Conservation (phyloP, 345 rosid genomes). For the Gossypium mustelinum region DNA sequence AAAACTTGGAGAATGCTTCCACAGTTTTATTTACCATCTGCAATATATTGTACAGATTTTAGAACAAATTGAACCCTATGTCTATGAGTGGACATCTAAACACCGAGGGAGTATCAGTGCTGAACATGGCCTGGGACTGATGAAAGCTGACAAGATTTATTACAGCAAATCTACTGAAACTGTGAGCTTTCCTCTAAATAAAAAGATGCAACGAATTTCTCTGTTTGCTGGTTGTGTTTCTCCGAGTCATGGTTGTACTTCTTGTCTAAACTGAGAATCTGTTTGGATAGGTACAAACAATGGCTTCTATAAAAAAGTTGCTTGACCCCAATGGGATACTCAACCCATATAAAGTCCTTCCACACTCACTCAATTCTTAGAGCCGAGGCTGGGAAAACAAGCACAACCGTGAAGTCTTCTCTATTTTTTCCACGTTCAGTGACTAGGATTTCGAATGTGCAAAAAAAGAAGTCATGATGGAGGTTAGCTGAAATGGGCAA, state of each 20-base stretch:
- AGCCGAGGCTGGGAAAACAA: constrained; percentile 14
- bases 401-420: not conserved
- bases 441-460: not conserved
- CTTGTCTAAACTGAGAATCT: constrained; percentile 14
- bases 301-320: constrained; percentile 74
- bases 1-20: not conserved
- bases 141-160: constrained; percentile 80
- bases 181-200: constrained; percentile 37
- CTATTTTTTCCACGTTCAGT: not conserved
- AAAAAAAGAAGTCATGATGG: not conserved
- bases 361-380: constrained; percentile 33
- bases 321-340: constrained; percentile 81
- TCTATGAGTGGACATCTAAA: constrained; percentile 90
- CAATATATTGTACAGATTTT: constrained; percentile 58
- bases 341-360: constrained; percentile 87
- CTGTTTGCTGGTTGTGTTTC: constrained; percentile 4
- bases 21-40: not conserved
- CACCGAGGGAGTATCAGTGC: constrained; percentile 95
- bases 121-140: constrained; percentile 91
- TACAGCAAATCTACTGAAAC: constrained; percentile 79
- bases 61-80: constrained; percentile 75
- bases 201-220: not conserved
- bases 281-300: constrained; percentile 53
- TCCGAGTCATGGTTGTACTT: not conserved
- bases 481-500: not conserved